phyloP scores from a whole-genome alignment of 1,284 basidiomycete genomes.

The Entoloma clypeatum region DNA sequence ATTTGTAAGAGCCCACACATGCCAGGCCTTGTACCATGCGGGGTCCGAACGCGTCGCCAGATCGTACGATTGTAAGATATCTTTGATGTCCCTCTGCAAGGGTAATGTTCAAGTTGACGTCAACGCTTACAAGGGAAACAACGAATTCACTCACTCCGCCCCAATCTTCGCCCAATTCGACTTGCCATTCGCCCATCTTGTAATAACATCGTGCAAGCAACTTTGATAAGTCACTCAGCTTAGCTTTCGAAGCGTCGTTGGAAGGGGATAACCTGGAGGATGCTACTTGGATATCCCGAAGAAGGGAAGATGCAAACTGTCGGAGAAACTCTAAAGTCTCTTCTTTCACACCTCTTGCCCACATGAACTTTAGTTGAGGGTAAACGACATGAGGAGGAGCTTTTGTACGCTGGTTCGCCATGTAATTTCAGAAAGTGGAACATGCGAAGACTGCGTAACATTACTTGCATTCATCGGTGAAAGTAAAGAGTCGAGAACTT shows the following conservation, averaged over 20 bases:
- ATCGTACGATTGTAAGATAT: constrained; percentile 83
- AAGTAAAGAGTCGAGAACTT: constrained; percentile 92
- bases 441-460: no score
- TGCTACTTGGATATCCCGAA: constrained; percentile 71
- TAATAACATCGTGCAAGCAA: constrained; percentile 96
- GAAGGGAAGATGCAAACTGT: constrained; percentile 77
- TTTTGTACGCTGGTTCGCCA: constrained; percentile 63
- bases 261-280: constrained; percentile 43
- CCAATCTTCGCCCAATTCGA: constrained; percentile 80
- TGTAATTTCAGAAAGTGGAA: no score
- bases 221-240: constrained; percentile 75
- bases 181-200: constrained; percentile 96
- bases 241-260: constrained; percentile 54
- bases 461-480: constrained; percentile 56
- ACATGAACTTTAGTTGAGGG: constrained; percentile 95
- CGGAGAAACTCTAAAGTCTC: constrained; percentile 86
- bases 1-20: constrained; percentile 97
- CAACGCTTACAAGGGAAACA: no score
- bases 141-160: constrained; percentile 49
- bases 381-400: constrained; percentile 97
- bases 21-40: constrained; percentile 99
- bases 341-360: constrained; percentile 80
- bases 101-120: constrained; percentile 8
- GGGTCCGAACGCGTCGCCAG: constrained; percentile 91
- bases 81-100: constrained; percentile 68